These are phyloP conservation scores for Neocucurbitaria cava DNA, from an alignment of 2,329 filamentous ascomycete species.

Conservation along the genomic window DNA sequence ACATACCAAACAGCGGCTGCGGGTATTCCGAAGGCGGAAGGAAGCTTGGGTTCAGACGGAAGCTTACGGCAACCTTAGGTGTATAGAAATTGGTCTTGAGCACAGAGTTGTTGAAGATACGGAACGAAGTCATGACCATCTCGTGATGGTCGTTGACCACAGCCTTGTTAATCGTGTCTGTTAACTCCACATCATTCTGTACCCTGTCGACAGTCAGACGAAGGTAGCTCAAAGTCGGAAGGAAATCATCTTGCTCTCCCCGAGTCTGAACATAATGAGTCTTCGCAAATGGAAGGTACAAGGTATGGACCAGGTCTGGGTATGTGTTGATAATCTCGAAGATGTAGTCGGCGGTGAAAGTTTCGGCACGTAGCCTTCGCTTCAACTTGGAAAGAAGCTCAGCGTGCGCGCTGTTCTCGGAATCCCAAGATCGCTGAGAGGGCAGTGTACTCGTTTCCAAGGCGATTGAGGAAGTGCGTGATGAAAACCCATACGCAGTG, in stretches of 20 bases:
- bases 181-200: constrained; percentile 47
- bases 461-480: constrained; percentile 95
- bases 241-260: constrained; percentile 70
- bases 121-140: constrained; percentile 97
- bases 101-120: constrained; percentile 90
- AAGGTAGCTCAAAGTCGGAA: constrained; percentile 73
- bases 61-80: constrained; percentile 96
- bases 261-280: constrained; percentile 77
- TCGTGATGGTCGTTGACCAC: constrained; percentile 86
- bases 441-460: constrained; percentile 90
- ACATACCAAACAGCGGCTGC: constrained; percentile 95
- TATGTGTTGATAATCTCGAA: constrained; percentile 95
- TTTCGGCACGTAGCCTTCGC: constrained; percentile 92
- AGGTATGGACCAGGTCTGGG: constrained; percentile 81
- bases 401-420: constrained; percentile 81
- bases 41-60: constrained; percentile 89
- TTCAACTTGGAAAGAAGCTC: constrained; percentile 93
- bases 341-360: constrained; percentile 98
- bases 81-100: constrained; percentile 99
- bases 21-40: constrained; percentile 92
- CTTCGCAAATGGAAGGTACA: constrained; percentile 92
- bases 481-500: constrained; percentile 98
- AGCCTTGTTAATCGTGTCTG: constrained; percentile 49
- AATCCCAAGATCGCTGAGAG: constrained; percentile 80
- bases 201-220: constrained; percentile 71